Conservation (phyloP, 2,329 filamentous ascomycete species). For the Penicillium janthinellum region DNA sequence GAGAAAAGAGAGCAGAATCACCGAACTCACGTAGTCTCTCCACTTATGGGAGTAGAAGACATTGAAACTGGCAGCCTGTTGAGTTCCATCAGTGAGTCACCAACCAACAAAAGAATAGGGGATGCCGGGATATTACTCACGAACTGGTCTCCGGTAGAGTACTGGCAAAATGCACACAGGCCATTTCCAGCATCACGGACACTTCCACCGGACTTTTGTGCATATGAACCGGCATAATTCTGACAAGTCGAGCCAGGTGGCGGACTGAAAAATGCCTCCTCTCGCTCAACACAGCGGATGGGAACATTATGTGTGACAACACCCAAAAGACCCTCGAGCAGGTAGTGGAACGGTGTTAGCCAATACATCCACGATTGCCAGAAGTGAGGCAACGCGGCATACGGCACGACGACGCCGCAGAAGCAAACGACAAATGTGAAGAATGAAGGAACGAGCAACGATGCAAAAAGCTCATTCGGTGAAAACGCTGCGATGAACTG, state of each 20-base stretch:
- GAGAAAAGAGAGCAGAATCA: slow-evolving; percentile 11
- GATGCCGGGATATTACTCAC: slow-evolving; percentile 35
- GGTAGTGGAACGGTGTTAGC: slow-evolving; percentile 68
- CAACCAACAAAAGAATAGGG: background rate
- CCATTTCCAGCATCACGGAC: slow-evolving; percentile 58
- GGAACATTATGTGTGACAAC: slow-evolving; percentile 58
- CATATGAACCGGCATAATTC: slow-evolving; percentile 59
- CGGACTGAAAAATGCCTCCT: slow-evolving; percentile 62
- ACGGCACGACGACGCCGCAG: slow-evolving; percentile 74
- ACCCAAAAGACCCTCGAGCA: slow-evolving; percentile 64
- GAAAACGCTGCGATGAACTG: slow-evolving; percentile 68
- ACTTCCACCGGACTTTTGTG: slow-evolving; percentile 60
- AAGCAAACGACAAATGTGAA: slow-evolving; percentile 71
- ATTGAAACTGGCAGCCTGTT: slow-evolving; percentile 54
- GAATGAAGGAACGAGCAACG: slow-evolving; percentile 67
- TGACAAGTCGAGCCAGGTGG: slow-evolving; percentile 63
- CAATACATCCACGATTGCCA: slow-evolving; percentile 70
- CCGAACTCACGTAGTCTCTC: slow-evolving; percentile 58
- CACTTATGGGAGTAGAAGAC: slow-evolving; percentile 64
- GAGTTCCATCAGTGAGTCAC: background rate
- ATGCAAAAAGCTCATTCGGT: slow-evolving; percentile 68
- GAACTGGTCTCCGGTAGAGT: slow-evolving; percentile 62
- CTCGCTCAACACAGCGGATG: slow-evolving; percentile 57
- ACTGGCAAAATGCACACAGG: slow-evolving; percentile 67
- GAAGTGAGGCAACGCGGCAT: slow-evolving; percentile 62